Evolutionary conservation across 176 grass and related monocot species (phyloP).

Genomic region (Ananas comosus): DNA sequence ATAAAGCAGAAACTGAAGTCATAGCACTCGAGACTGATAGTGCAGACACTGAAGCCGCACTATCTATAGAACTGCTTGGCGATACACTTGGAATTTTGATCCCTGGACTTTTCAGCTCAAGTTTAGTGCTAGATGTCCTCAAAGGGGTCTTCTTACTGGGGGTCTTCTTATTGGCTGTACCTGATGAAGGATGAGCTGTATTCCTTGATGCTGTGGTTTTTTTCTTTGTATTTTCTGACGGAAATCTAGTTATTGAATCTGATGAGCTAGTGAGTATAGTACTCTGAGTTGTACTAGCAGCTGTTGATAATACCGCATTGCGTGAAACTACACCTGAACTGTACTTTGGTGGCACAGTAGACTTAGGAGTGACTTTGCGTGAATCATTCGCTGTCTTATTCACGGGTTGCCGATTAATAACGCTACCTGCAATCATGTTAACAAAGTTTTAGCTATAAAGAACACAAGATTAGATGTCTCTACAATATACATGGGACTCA

Average conservation of each 20-base stretch:
- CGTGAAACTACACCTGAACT: conserved; percentile 5
- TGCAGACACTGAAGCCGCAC: conserved; percentile 48
- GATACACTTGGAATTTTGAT: conserved; percentile 36
- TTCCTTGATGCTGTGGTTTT: conserved; percentile 38
- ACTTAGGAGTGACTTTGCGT: conserved; percentile 7
- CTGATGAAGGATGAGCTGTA: conserved; percentile 26
- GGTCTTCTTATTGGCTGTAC: conserved; percentile 17
- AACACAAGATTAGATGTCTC: neutral
- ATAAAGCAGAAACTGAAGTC: conserved; percentile 30
- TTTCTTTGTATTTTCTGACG: conserved; percentile 25
- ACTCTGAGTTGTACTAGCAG: neutral
- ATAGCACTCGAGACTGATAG: conserved; percentile 25
- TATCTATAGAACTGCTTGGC: conserved; percentile 77
- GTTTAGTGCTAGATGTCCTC: conserved; percentile 27
- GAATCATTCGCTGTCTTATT: conserved; percentile 27
- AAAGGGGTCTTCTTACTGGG: conserved; percentile 13
- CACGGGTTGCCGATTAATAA: conserved; percentile 26
- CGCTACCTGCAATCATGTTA: conserved; percentile 34
- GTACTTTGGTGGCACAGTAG: conserved; percentile 3
- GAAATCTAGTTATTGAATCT: conserved; percentile 28
- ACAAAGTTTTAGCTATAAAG: neutral
- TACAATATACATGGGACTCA: conserved; percentile 6
- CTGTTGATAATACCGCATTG: conserved; percentile 7
- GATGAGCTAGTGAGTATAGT: conserved; percentile 5
- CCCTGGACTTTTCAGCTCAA: conserved; percentile 16